Evolutionary conservation across 306 rosid genomes (phyloP), one percentile per base, ranked within the genome.

Genomic region (Trifolium fragiferum): DNA sequence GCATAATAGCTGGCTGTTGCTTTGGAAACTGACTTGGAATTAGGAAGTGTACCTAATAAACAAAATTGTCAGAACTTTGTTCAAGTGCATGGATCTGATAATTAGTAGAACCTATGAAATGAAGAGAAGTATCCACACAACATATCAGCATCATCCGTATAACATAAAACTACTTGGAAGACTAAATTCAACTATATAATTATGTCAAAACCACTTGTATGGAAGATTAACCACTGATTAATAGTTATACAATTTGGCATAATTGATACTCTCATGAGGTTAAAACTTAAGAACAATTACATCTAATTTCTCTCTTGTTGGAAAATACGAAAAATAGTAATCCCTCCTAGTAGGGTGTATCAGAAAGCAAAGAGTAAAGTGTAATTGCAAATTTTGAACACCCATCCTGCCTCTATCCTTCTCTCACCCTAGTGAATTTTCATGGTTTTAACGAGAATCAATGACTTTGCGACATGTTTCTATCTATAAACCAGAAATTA

Each of bases 11-110:
- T 0, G 99, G 99, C 73, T 80, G 98, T 46, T 87, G 92, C 91
- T 89, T 95, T 43, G 99, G 99, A 86, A 95, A 95, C 86, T 95
- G 99, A 66, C 88, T 76, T 67, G 98, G 76, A 78, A 95, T 84
- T 15, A 37, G 15, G 1, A 89, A 27, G 81, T 95, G 99, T 59
- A 86, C 92, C 99, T 95, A 81, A 59, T 70, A 76, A 74, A 47
- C 80, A 76, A 67, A 69, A 61, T n/a, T 23, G 40, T 73, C 44
- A 84, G 76, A 59, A 69, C 23, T 43, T 38, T 49, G 49, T 20
- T 40, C 72, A 60, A 72, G 50, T 21, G 41, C 50, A 60, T 41
- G 54, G 57, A 70, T 21, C 37, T 27, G 13, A 69, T 37, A 37
- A 37, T 65, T 70, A 8, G 75, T 75, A 6, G 72, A 75, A 49